These are phyloP conservation scores for Hypomontagnella submonticulosa DNA, from an alignment of 495 filamentous ascomycete species.

Conservation along the genomic window DNA sequence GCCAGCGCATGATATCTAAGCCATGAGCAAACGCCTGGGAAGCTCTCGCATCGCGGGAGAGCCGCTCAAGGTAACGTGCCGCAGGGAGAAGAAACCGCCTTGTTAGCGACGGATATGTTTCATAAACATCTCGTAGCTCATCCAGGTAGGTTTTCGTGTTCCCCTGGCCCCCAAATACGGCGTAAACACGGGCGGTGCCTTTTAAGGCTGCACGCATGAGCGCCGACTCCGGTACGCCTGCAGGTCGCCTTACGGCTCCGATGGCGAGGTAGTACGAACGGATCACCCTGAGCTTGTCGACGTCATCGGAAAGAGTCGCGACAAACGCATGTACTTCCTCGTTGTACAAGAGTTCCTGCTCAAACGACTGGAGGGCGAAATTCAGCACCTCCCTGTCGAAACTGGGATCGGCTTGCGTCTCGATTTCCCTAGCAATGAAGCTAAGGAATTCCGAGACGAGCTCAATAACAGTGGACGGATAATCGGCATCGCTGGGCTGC, in stretches of 20 bases:
- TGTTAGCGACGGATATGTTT: constrained; percentile 80
- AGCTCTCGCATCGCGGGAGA: constrained; percentile 79
- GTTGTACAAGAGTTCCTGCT: constrained; percentile 79
- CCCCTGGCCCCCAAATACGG: constrained; percentile 86
- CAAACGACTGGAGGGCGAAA: constrained; percentile 81
- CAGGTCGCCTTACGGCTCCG: constrained; percentile 73
- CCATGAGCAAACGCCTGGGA: constrained; percentile 88
- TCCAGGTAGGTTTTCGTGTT: constrained; percentile 95
- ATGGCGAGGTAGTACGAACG: constrained; percentile 82
- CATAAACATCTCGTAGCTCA: constrained; percentile 81
- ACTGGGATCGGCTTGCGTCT: constrained; percentile 78
- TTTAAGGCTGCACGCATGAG: constrained; percentile 81
- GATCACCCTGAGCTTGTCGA: constrained; percentile 80
- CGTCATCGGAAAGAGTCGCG: constrained; percentile 72
- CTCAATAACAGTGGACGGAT: constrained; percentile 81
- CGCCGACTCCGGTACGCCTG: constrained; percentile 82
- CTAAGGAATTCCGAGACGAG: constrained; percentile 82
- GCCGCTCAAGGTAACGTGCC: constrained; percentile 72
- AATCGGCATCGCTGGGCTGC: constrained; percentile 83
- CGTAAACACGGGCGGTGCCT: constrained; percentile 75
- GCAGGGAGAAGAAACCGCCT: constrained; percentile 76
- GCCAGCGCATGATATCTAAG: constrained; percentile 84
- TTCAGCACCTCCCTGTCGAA: constrained; percentile 80
- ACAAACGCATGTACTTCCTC: constrained; percentile 88
- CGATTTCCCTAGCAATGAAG: constrained; percentile 76